Base-by-base conservation (phyloP, 139 green algal genomes). In the Chlamydomonas schloesseri region DNA sequence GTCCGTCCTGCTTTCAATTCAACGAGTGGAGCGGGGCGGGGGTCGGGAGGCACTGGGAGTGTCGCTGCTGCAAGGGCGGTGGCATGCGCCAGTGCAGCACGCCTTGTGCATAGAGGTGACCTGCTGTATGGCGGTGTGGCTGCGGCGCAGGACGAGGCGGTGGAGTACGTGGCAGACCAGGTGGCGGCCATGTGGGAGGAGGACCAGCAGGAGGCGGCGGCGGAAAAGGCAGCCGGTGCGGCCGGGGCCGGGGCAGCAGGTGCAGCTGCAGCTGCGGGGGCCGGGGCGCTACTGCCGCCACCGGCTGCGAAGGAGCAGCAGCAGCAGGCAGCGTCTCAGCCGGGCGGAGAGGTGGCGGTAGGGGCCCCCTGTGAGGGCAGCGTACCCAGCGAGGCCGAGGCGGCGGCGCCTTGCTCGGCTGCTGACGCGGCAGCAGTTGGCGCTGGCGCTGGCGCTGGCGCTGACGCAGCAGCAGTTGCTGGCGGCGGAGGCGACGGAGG, bases 161-260 rank as follows among this genome's bases (percentile, higher is more conserved):
- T 91, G 24, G 71, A 90, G 36, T 95, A 96, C 73, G 89, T 97
- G 26, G 94, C 86, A 0, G n/a, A n/a, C n/a, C 93, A 88, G 9
- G 81, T 97, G 10, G 65, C 80, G 24, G n/a, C 69, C 18, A 29
- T 94, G 46, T 81, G 94, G 75, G 50, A 85, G n/a, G 60, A 89
- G 37, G 60, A 71, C 64, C 17, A 53, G 70, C 33, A 36, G 29
- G 29, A 23, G 64, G 50, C 3, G 11, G 29, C 4, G 34, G n/a
- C 28, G 50, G 82, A 29, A 8, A 58, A 71, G 36, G 82, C 17
- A 24, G 55, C 57, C 29, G 71, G 14, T 0, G 13, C 33, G 47
- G 55, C 36, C 58, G 64, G 14, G 21, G 50, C 34, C 23, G 75
- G 50, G 75, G 75, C 2, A 28, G 47, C 62, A 21, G 64, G 10